These are phyloP conservation scores for Ogataea wickerhamii DNA, from an alignment of 805 yeast genomes.

Conservation along the genomic window DNA sequence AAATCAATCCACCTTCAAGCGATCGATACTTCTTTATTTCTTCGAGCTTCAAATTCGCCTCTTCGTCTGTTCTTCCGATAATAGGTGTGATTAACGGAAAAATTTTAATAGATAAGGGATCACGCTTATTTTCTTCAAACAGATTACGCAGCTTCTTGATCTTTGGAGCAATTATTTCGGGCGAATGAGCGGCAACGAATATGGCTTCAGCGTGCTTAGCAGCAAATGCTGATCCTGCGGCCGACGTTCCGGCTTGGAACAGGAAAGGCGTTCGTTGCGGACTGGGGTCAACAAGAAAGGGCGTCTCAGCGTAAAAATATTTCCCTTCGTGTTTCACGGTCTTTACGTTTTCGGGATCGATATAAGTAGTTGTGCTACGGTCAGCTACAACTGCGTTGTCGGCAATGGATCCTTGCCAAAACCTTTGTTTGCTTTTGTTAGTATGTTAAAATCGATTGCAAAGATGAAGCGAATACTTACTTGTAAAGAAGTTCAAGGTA, in stretches of 20 bases:
- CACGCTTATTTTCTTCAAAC: conserved; percentile 6
- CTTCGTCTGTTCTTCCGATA: conserved; percentile 6
- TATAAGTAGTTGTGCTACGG: conserved; percentile 29
- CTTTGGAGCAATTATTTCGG: conserved; percentile 17
- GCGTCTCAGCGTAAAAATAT: conserved; percentile 29
- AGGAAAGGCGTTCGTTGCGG: conserved; percentile 32
- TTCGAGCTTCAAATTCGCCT: conserved; percentile 5
- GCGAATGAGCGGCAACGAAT: conserved; percentile 24
- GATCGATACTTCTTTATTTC: conserved; percentile 10
- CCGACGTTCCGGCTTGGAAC: conserved; percentile 31
- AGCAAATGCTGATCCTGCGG: conserved; percentile 29
- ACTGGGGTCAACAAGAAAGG: conserved; percentile 26
- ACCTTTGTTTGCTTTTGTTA: too few species aligned
- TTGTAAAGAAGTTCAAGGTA: conserved; percentile 27
- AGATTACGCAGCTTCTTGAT: conserved; percentile 7
- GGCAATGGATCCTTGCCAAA: conserved; percentile 30
- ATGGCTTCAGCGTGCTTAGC: conserved; percentile 31
- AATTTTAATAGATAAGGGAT: conserved; percentile 7
- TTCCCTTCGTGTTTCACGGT: conserved; percentile 29
- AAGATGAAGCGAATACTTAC: conserved; percentile 3
- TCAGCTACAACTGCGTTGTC: conserved; percentile 31
- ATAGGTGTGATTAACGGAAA: conserved; percentile 7
- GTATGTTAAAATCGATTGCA: too few species aligned
- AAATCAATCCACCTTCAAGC: conserved; percentile 9
- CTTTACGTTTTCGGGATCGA: conserved; percentile 23